phyloP scores from a whole-genome alignment of 306 rosid genomes.

The Hippophae rhamnoides region DNA sequence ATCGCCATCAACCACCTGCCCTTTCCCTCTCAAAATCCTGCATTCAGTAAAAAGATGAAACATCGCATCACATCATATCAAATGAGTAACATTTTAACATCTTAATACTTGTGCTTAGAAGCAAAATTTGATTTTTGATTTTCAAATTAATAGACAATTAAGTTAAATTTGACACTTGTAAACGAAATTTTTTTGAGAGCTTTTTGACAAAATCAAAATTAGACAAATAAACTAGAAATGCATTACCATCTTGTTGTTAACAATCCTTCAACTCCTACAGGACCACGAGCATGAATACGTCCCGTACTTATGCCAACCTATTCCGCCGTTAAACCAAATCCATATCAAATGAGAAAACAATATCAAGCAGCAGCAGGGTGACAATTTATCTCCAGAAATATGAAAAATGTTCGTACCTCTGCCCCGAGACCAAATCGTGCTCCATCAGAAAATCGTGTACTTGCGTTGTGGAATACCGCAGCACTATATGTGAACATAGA shows the following conservation, averaged over 20 bases:
- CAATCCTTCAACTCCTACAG: slow-evolving; percentile 97
- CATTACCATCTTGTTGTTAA: slow-evolving; percentile 72
- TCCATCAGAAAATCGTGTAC: slow-evolving; percentile 66
- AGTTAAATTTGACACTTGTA: too few relatives aligned
- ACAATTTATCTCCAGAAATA: background rate
- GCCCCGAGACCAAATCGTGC: slow-evolving; percentile 79
- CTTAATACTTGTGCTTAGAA: too few relatives aligned
- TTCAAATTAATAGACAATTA: too few relatives aligned
- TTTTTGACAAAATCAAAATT: background rate
- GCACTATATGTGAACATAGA: slow-evolving; percentile 38
- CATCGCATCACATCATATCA: background rate
- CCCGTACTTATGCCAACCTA: slow-evolving; percentile 81
- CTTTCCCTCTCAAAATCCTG: slow-evolving; percentile 84
- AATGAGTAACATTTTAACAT: background rate
- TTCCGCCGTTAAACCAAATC: slow-evolving; percentile 12
- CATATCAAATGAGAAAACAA: slow-evolving; percentile 5
- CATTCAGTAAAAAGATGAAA: slow-evolving; percentile 19
- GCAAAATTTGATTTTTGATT: too few relatives aligned
- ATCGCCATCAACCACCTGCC: slow-evolving; percentile 68
- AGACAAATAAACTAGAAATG: slow-evolving; percentile 6
- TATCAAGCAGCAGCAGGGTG: background rate
- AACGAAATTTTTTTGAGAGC: background rate
- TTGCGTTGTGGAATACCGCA: slow-evolving; percentile 81
- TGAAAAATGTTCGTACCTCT: slow-evolving; percentile 39
- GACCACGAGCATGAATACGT: slow-evolving; percentile 83